Evolutionary conservation across 2,329 filamentous ascomycete genomes (phyloP).

Genomic region (Aspergillus novoparasiticus): DNA sequence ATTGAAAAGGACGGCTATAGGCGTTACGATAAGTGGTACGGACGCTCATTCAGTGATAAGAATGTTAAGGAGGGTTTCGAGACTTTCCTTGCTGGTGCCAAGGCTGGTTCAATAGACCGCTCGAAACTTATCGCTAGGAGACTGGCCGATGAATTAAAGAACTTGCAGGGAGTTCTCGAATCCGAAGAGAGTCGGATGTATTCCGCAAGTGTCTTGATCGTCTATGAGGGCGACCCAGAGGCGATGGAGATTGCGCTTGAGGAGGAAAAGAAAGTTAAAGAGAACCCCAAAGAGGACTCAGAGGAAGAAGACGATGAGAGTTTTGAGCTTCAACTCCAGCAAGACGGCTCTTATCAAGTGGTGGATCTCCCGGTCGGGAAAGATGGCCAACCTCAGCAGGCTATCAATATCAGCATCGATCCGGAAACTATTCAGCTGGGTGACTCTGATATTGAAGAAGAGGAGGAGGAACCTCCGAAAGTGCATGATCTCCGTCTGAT

Average conservation of each 20-base stretch:
- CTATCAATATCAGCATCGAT: slow-evolving; percentile 40
- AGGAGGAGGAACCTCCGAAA: slow-evolving; percentile 61
- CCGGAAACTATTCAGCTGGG: slow-evolving; percentile 44
- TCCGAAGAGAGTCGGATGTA: slow-evolving; percentile 68
- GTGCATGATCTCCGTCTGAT: slow-evolving; percentile 85
- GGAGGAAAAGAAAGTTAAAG: slow-evolving; percentile 43
- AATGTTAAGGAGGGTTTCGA: slow-evolving; percentile 61
- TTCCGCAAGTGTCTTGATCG: slow-evolving; percentile 64
- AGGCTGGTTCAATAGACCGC: slow-evolving; percentile 43
- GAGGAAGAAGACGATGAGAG: slow-evolving; percentile 34
- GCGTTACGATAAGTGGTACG: slow-evolving; percentile 68
- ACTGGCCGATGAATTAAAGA: slow-evolving; percentile 44
- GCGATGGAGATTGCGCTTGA: slow-evolving; percentile 55
- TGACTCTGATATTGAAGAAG: slow-evolving; percentile 56
- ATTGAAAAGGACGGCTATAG: slow-evolving; percentile 57
- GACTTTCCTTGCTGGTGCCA: slow-evolving; percentile 56
- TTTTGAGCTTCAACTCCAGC: slow-evolving; percentile 30
- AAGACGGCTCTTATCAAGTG: slow-evolving; percentile 34
- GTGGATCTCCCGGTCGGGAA: slow-evolving; percentile 32
- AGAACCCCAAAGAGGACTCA: slow-evolving; percentile 33
- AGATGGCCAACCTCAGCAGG: slow-evolving; percentile 31
- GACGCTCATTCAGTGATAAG: slow-evolving; percentile 58
- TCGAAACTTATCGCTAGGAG: slow-evolving; percentile 47
- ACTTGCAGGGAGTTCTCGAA: slow-evolving; percentile 53
- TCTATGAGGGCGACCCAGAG: slow-evolving; percentile 66